Evolutionary conservation across 495 filamentous ascomycete species (phyloP), one percentile per base, ranked within the genome.

Genomic region (Chaetomidium leptoderma): DNA sequence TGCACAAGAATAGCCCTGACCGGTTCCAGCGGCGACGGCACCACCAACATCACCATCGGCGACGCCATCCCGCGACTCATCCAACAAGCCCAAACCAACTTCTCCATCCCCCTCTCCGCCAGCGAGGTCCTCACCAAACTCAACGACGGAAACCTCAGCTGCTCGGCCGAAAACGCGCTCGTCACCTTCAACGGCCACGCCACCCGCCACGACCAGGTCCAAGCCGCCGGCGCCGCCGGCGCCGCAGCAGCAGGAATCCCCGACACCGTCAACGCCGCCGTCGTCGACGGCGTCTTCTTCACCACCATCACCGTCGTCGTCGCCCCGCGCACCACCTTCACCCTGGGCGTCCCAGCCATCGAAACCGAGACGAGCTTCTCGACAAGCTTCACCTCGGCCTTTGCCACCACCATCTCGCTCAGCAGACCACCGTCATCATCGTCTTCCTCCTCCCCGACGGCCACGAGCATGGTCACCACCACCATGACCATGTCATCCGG

Each of bases 101-200:
- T 88, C 68, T 86, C 83, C 33, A 85, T 98, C 48, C 79, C 84
- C 2, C 81, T 98, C 4, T 78, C 85, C 58, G 72, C 77, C 8
- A 75, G 80, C 5, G 76, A 77, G 8, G 76, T 97, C 60, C 78
- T 96, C 58, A 81, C 85, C 0, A 80, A 90, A 46, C 91, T 98
- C 71, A 89, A 85, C 64, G 71, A 79, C 39, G 83, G 76, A 33
- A 85, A 85, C 57, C 76, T 95, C 32, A 85, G 84, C 46, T 98
- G 93, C 71, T 82, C 79, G 1, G 81, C 84, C 0, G 84, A 96
- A 71, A 97, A 97, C 59, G 84, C 88, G 0, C 81, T 98, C 21
- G 85, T 97, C 8, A 86, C 89, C 0, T 95, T 98, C 63, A 80
- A 85, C 53, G 83, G 85, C 4, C 59, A 72, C 48, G 70, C 76